Evolutionary conservation across 73 alveolate genomes (phyloP), one percentile per base, ranked within the genome.

Genomic region (Paramecium biaurelia): DNA sequence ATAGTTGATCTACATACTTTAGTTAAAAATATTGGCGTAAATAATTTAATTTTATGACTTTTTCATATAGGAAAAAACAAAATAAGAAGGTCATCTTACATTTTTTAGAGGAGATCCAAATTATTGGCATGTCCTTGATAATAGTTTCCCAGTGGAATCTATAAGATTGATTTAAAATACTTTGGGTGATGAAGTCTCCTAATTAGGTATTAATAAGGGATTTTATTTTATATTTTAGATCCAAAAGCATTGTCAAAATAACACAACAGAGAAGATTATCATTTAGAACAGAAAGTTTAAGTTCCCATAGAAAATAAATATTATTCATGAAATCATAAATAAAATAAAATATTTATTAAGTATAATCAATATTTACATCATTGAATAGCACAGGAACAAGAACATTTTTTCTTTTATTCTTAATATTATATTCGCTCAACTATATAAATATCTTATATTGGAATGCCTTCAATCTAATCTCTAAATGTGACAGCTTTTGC

Each of bases 121-220:
- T 21, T 79, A 79, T 34, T 79, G 90, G 90, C 90, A 79, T 79
- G 72, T 42, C 2, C 76, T 79, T 9, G 90, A 79, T 45, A 79
- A 79, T 45, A 79, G 90, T 79, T 79, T 79, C 72, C 30, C 70
- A 0, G 74, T 35, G 12, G 76, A 79, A 43, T 45, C 45, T 38
- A 79, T 79, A 3, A 79, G 45, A 79, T 79, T 42, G 45, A 47
- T 79, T 3, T 26, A 79, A 34, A 43, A 24, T 21, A 63, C 90
- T 42, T 21, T 47, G 47, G 47, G 74, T 38, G 90, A 79, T 79
- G 90, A 79, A 24, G 90, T 79, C 18, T 79, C 90, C 30, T 74
- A 37, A 74, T 28, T 74, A 34, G 87, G 87, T 74, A 74, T 5
- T 10, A 37, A 6, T 37, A 8, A 4, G 11, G 1, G 30, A 18